These are phyloP conservation scores for Sextonia rubra DNA, from an alignment of 164 flowering plant species.

Conservation along the genomic window DNA sequence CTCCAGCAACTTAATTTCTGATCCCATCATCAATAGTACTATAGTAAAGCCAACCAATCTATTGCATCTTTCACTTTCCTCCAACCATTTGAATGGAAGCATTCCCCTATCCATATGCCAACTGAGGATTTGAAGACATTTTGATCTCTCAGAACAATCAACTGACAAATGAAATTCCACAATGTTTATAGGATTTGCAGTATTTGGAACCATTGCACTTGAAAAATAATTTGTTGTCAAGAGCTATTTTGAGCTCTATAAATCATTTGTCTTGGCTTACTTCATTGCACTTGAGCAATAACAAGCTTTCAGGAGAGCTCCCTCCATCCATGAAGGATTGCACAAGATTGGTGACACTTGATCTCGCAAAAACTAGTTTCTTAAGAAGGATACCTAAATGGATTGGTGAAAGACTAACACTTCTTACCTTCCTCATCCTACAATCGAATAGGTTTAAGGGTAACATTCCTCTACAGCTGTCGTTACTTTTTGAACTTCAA, in stretches of 20 bases:
- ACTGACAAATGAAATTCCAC: slow-evolving; percentile 10
- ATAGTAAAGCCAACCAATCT: too few relatives aligned
- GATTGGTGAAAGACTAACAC: slow-evolving; percentile 9
- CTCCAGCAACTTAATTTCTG: background rate
- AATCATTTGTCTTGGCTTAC: background rate
- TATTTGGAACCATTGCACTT: background rate
- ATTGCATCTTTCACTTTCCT: too few relatives aligned
- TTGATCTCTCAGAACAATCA: slow-evolving; percentile 4
- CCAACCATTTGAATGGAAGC: background rate
- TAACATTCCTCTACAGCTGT: slow-evolving; percentile 16
- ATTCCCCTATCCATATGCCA: background rate
- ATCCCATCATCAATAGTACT: too few relatives aligned
- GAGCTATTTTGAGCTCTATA: slow-evolving; percentile 7
- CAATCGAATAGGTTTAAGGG: slow-evolving; percentile 14
- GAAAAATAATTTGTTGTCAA: slow-evolving; percentile 6
- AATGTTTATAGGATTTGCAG: slow-evolving; percentile 3
- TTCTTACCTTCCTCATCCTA: slow-evolving; percentile 2
- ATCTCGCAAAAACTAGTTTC: slow-evolving; percentile 9
- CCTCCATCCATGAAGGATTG: slow-evolving; percentile 13
- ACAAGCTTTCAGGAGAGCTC: slow-evolving; percentile 4
- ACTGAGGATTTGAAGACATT: background rate
- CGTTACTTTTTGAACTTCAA: slow-evolving; percentile 9
- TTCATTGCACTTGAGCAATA: slow-evolving; percentile 9
- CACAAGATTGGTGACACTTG: background rate
- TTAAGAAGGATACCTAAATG: slow-evolving; percentile 9